Base-by-base conservation (phyloP, 768 basidiomycete species). In the Tricholoma matsutake region DNA sequence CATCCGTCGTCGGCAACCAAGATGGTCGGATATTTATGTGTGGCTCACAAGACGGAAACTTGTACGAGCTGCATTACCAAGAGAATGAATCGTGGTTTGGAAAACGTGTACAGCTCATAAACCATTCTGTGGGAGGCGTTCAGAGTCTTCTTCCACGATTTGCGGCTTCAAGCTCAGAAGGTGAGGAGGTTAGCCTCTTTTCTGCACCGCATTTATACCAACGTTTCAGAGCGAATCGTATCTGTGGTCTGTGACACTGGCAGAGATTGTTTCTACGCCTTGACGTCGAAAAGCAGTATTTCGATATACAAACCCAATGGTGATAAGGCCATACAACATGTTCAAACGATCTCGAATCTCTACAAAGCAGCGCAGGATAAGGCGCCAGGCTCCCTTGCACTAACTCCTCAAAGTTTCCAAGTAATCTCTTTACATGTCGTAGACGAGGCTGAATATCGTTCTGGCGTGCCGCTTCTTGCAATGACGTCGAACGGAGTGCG, bases 51-150 rank as follows among this genome's bases (percentile, higher is more conserved):
- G 94, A 96, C 68, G 94, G 94, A 13, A 86, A 88, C 69, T 75
- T 98, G 57, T 97, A 96, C 73, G 96, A 98, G 72, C 73, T 98
- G 45, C 88, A 91, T 68, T 98, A 98, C 73, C 91, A 94, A 67
- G 87, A 89, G 65, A 89, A 83, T 63, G 92, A 95, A 68, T 89
- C 91, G 0, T 96, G 94, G 94, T 96, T 97, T 75, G 89, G 87
- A 47, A 93, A 94, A 72, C 83, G 87, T 54, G 85, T 92, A 20
- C 86, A 90, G 65, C 80, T 98, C 57, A 81, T 92, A 70, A 96
- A 97, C 67, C 92, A 95, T 68, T 92, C 94, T 18, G 81, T 91
- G 41, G 86, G 90, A 45, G 83, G 88, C 14, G 80, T 93, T 58
- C 85, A 87, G 65, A 93, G 91, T 69, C 79, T 94, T 55, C 78